Conservation (phyloP, 768 basidiomycete species). For the Suillus bovinus region DNA sequence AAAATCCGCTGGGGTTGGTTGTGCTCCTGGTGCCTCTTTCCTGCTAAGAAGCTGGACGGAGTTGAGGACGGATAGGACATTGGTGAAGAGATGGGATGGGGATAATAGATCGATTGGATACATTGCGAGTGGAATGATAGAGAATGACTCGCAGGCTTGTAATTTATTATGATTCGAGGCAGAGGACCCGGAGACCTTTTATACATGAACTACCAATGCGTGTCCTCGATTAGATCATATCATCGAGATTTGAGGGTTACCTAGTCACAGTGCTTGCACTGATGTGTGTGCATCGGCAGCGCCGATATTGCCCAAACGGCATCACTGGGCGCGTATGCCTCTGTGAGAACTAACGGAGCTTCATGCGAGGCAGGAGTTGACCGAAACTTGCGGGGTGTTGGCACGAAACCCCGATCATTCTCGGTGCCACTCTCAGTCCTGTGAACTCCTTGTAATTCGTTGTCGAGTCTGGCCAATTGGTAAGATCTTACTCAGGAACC, state of each 20-base stretch:
- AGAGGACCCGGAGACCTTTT: constrained; percentile 21
- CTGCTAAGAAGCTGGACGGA: constrained; percentile 40
- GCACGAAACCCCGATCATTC: constrained; percentile 19
- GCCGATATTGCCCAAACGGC: constrained; percentile 26
- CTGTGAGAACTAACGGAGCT: constrained; percentile 10
- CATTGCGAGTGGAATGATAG: constrained; percentile 21
- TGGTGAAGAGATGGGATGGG: constrained; percentile 50
- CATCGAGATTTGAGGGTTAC: constrained; percentile 32
- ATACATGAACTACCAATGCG: constrained; percentile 35
- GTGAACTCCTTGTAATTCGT: constrained; percentile 17
- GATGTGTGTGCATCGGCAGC: constrained; percentile 25
- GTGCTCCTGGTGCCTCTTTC: constrained; percentile 30
- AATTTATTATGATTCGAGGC: constrained; percentile 2
- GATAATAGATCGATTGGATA: constrained; percentile 44
- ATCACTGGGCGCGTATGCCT: constrained; percentile 20
- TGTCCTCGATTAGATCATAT: constrained; percentile 28
- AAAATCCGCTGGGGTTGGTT: constrained; percentile 46
- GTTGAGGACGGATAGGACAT: constrained; percentile 47
- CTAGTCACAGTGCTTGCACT: constrained; percentile 33
- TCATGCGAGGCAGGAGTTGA: constrained; percentile 5
- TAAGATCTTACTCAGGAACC: constrained; percentile 27
- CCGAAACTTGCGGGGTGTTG: constrained; percentile 8
- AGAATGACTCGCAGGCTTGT: constrained; percentile 12
- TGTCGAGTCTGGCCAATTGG: constrained; percentile 14
- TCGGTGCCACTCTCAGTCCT: constrained; percentile 24